Evolutionary conservation across 2,329 filamentous ascomycete species (phyloP), one percentile per base, ranked within the genome.

Genomic region (Fusarium decemcellulare): DNA sequence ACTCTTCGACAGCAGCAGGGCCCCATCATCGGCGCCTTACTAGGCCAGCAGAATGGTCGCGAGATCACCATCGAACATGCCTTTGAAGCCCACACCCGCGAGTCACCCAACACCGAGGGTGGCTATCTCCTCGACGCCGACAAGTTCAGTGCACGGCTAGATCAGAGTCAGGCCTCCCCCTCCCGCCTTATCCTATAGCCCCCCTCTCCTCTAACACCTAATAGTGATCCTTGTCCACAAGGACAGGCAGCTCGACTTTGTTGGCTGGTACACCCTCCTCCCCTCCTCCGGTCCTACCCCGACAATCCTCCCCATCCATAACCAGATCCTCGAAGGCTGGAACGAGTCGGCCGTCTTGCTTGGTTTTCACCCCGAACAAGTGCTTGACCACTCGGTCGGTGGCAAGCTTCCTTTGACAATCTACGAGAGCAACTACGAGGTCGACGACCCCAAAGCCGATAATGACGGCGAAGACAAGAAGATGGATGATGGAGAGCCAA

Each of bases 61-160:
- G 91, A 95, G 75, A 92, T 98, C 74, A 97, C 93, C 10, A 91
- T 98, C 71, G 95, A 98, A 79, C 92, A 97, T 83, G 94, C 93
- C 5, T 98, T 97, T 77, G 94, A 98, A 76, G 94, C 92, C 79
- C 89, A 91, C 67, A 83, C 89, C 1, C 77, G 78, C 34, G 78
- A 76, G 65, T 79, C 82, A 16, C 76, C 78, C 50, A 78, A 79
- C 14, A 77, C 84, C 1, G 84, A 90, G 44, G 89, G 87, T 34
- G 84, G 90, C 46, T 85, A 90, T 43, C 78, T 88, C 34, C 81
- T 97, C 9, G 88, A 95, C 70, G 80, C 86, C 57, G 82, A 82
- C 4, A 97, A 93, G 90, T 98, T 98, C 76, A 82, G 83, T 42
- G 87, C 90, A 61, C 90, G 96, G 65, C 81, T 98, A 65, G 91